A percentile compares a stretch with the other conserved stretches of the same genome.
phyloP scores from a whole-genome alignment of 805 yeast species.

The Saccharomycodes ludwigii region DNA sequence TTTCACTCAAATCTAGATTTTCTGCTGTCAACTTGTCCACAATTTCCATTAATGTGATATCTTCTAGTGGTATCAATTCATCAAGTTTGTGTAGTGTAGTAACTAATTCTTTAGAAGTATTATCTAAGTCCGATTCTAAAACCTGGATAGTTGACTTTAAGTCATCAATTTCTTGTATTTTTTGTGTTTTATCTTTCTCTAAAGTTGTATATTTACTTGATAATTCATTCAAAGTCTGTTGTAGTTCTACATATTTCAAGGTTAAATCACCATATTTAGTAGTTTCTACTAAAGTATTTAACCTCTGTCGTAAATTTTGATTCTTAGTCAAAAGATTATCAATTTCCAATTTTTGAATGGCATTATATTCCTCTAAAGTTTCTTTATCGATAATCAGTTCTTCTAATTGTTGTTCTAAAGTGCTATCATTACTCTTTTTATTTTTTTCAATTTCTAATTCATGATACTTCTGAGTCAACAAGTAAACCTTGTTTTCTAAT shows the following conservation, averaged over 20 bases:
- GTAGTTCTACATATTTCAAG: too few species aligned
- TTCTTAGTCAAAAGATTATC: constrained; percentile 21
- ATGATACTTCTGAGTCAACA: constrained; percentile 14
- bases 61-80: constrained; percentile 2
- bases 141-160: too few species aligned
- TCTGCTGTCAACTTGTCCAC: constrained; percentile 4
- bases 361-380: constrained; percentile 25
- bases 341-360: constrained; percentile 18
- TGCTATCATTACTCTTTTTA: constrained; percentile 22
- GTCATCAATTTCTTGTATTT: too few species aligned
- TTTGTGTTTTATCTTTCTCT: too few species aligned
- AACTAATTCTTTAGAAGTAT: too few species aligned
- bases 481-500: constrained; percentile 35
- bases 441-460: constrained; percentile 1
- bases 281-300: constrained; percentile 24
- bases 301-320: constrained; percentile 22
- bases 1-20: too few species aligned
- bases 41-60: constrained; percentile 3
- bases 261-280: too few species aligned
- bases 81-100: too few species aligned
- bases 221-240: too few species aligned
- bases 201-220: too few species aligned
- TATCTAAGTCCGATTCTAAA: too few species aligned
- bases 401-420: constrained; percentile 25
- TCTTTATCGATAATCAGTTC: constrained; percentile 33